Base-by-base conservation (phyloP, 306 rosid genomes). In the Begonia masoniana region DNA sequence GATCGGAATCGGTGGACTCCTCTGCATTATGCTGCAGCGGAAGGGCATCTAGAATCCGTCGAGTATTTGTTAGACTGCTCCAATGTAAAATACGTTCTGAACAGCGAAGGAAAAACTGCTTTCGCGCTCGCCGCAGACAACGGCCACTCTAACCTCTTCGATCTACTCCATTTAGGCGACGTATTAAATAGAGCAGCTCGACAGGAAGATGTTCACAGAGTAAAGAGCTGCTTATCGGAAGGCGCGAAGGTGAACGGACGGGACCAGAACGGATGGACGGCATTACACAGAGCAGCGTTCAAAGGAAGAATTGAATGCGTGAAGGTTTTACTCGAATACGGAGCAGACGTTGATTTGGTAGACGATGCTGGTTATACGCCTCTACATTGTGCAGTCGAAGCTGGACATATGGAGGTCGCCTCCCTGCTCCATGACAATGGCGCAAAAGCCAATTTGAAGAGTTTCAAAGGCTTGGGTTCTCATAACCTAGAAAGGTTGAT, bases 241-340 rank as follows among this genome's bases (percentile, higher is more conserved):
- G 92, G 92, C 3, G 86, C 82, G 2, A 31, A 52, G 9, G 75
- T 82, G 62, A 74, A 79, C 21, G 69, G 63, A 15, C 79, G 56
- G 60, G 96, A 88, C 51, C 88, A 81, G 71, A 79, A 82, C 26
- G 92, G 96, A 31, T 88, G 96, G 96, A 84, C 74, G 2, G 72
- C 96, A 3, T 45, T 88, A 39, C 95, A 88, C 54, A 68, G 94
- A 76, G 96, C 95, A 8, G 81, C 96, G 0, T 84, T 88, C 63
- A 88, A 88, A 62, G 96, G 94, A 0, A 21, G 82, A 43, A 59
- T 75, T 4, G 84, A 79, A 69, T 75, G 83, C n/a, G 78, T 74
- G 36, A 76, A 80, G 72, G 60, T 73, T 12, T 57, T 88, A 71
- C 69, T 84, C 7, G 76, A 65, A 56, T 79, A 73, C 10, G 88